These are phyloP conservation scores for Kluyveromyces sp. DNA, from an alignment of 1,139 yeast species.

Conservation along the genomic window DNA sequence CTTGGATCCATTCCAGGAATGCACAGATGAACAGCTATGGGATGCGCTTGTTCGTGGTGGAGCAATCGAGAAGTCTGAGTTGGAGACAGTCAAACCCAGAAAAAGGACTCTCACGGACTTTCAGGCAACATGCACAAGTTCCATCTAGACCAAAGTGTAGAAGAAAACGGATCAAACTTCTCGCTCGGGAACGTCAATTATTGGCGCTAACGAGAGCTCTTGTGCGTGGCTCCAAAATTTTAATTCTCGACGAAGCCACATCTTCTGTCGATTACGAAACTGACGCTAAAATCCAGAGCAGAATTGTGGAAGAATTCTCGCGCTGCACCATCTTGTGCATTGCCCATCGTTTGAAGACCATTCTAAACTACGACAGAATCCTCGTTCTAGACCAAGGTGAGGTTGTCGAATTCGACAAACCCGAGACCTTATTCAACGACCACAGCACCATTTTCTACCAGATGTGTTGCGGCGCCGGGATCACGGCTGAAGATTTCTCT, in stretches of 20 bases:
- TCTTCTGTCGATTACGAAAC: conserved; percentile 77
- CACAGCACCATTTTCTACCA: conserved; percentile 44
- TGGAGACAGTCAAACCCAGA: conserved; percentile 29
- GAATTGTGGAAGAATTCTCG: conserved; percentile 53
- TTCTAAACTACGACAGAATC: conserved; percentile 55
- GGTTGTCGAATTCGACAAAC: conserved; percentile 52
- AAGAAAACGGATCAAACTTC: conserved; percentile 67
- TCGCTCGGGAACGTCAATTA: conserved; percentile 75
- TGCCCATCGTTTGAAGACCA: conserved; percentile 71
- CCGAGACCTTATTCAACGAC: conserved; percentile 37
- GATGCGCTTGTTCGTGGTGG: conserved; percentile 54
- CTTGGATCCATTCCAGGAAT: conserved; percentile 49
- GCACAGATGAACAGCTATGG: conserved; percentile 50
- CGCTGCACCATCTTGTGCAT: conserved; percentile 68
- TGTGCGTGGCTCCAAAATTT: conserved; percentile 57
- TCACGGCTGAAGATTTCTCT: conserved; percentile 35
- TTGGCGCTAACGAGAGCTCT: conserved; percentile 71
- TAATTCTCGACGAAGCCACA: conserved; percentile 76
- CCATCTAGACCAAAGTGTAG: conserved; percentile 58
- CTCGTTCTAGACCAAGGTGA: conserved; percentile 60
- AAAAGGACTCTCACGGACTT: conserved; percentile 10
- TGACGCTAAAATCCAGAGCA: conserved; percentile 59
- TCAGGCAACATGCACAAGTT: conserved; percentile 42
- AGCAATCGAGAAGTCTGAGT: conserved; percentile 39
- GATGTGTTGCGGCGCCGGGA: conserved; percentile 55